Evolutionary conservation across 2,329 filamentous ascomycete species (phyloP), one percentile per base, ranked within the genome.

Genomic region (Fusarium odoratissimum): DNA sequence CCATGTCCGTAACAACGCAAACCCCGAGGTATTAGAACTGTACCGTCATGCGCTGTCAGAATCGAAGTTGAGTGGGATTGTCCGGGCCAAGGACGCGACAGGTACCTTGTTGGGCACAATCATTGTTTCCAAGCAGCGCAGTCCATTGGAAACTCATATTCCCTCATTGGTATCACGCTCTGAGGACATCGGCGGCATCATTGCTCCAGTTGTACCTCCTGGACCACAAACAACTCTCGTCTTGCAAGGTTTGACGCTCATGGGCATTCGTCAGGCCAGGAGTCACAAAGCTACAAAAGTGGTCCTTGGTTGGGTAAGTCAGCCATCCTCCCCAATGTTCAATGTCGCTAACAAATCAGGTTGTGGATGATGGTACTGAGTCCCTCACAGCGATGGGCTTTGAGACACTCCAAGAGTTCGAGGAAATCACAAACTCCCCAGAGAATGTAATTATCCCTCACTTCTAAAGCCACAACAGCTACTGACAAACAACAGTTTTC

Each of bases 201-300:
- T 95, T 19, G 93, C 92, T 28, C 93, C 93, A 0, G 90, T 96
- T 16, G 92, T 96, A 49, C 91, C 91, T 3, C 87, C 92, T 0
- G 88, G 88, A 4, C 87, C 90, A 3, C 92, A 93, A 77, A 90
- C 91, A 33, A 91, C 88, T 1, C 81, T 96, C 35, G 86, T 95
- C 66, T 77, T 90, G 19, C 94, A 97, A 82, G 94, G 94, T 0
- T 82, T 97, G 71, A 92, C 94, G 19, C 82, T 97, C 69, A 90
- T 97, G 83, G 93, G 93, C 1, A 90, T 96, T 76, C 89, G 93
- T 64, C 94, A 96, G 82, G 93, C 94, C 80, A 95, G 95, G 81
- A 89, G 89, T 75, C 90, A 95, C 79, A 93, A 92, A 69, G 91
- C 92, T 57, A 88, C 89, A 72, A 91, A 91, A 66, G 93, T 92